These are phyloP conservation scores for Orbilia blumenaviensis DNA, from an alignment of 2,329 filamentous ascomycete genomes.

Conservation along the genomic window DNA sequence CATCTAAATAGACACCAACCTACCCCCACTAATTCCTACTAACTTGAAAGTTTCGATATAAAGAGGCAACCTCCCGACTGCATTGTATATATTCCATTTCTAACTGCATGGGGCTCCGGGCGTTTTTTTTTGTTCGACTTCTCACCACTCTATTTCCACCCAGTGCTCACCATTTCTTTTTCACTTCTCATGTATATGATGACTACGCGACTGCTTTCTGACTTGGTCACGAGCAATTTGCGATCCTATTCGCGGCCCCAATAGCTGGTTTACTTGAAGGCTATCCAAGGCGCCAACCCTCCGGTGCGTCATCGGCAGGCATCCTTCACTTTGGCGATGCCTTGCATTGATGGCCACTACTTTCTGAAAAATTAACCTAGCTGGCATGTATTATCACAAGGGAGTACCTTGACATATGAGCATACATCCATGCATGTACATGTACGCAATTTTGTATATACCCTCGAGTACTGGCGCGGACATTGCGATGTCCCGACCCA, in stretches of 20 bases:
- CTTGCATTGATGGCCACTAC: neutral
- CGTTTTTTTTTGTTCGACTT: conserved; percentile 42
- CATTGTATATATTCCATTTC: conserved; percentile 46
- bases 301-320: neutral
- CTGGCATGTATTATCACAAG: conserved; percentile 8
- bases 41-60: neutral
- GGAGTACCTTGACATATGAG: neutral
- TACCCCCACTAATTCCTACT: neutral
- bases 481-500: neutral
- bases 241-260: neutral
- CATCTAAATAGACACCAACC: neutral
- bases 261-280: neutral
- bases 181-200: conserved; percentile 42
- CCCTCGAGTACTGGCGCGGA: neutral
- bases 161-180: conserved; percentile 18
- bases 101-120: conserved; percentile 32
- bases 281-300: neutral
- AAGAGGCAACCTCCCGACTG: conserved; percentile 6
- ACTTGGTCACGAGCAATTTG: conserved; percentile 6
- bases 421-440: neutral
- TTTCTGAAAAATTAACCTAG: neutral
- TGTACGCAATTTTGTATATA: conserved; percentile 22
- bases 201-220: conserved; percentile 1
- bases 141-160: conserved; percentile 48
- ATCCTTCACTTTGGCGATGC: neutral